Conservation (phyloP, 257 asterid species). For the Solanum ossicruentum region DNA sequence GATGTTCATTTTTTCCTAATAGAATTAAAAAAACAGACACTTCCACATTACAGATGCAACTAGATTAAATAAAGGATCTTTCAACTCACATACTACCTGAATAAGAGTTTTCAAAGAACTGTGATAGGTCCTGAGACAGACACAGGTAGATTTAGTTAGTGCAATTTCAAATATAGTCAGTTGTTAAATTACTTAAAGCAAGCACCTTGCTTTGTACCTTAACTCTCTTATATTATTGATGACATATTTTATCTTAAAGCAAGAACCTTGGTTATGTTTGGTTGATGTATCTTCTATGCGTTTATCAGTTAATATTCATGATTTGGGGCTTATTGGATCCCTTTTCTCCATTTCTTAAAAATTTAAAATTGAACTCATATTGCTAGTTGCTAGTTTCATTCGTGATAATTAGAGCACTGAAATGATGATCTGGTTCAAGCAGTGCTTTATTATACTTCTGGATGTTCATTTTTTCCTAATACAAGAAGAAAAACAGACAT, state of each 20-base stretch:
- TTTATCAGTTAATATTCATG: neutral
- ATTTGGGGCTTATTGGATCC: neutral
- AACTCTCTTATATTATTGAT: neutral
- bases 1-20: neutral
- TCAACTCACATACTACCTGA: neutral
- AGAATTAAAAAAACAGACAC: neutral
- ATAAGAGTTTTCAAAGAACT: neutral
- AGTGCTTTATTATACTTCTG: neutral
- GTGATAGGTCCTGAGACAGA: neutral
- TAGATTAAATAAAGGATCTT: neutral
- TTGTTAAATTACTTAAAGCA: neutral
- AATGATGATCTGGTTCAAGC: neutral
- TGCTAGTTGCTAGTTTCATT: neutral
- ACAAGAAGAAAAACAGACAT: neutral
- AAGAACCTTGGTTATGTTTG: neutral
- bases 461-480: neutral
- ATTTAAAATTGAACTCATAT: neutral
- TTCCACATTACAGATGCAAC: neutral
- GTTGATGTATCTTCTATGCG: neutral
- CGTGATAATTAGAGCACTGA: neutral
- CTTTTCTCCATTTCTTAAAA: neutral
- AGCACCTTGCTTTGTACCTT: neutral
- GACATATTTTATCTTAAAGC: neutral
- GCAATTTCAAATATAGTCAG: neutral
- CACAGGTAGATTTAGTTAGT: neutral